These are phyloP conservation scores for Rhodotorula sp. DNA, from an alignment of 1,284 basidiomycete genomes.

Conservation along the genomic window DNA sequence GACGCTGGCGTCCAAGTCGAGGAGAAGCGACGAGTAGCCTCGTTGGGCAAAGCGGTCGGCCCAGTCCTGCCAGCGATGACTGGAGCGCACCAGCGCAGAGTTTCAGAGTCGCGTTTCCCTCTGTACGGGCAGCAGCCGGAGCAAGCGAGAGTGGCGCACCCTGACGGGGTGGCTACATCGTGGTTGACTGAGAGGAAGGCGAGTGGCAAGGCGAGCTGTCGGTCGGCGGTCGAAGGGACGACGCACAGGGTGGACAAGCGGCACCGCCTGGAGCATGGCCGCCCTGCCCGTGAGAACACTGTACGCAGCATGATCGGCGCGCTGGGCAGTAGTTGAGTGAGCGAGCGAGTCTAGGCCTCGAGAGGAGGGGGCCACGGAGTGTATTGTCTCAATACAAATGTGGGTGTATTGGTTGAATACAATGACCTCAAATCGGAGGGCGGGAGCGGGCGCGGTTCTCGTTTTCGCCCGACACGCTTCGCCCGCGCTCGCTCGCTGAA, in stretches of 20 bases:
- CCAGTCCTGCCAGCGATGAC: conserved; percentile 24
- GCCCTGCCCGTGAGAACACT: no score
- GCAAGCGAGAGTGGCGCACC: conserved; percentile 10
- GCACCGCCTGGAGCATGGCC: background rate
- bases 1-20: conserved; percentile 20
- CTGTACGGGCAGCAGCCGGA: background rate
- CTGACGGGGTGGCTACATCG: no score
- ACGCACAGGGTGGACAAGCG: conserved; percentile 11
- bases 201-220: conserved; percentile 34
- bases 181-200: conserved; percentile 25
- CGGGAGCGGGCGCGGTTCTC: background rate
- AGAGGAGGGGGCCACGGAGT: no score
- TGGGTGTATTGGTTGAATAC: no score
- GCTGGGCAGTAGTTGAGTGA: no score
- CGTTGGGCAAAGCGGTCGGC: conserved; percentile 1
- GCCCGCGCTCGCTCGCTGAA: background rate
- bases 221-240: background rate
- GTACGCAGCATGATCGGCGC: no score
- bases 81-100: background rate
- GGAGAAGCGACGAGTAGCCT: conserved; percentile 34
- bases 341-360: no score
- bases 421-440: no score
- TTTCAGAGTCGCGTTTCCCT: background rate
- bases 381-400: no score
- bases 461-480: background rate